Evolutionary conservation across 2,329 filamentous ascomycete genomes (phyloP).

Genomic region (Dothistroma pini): DNA sequence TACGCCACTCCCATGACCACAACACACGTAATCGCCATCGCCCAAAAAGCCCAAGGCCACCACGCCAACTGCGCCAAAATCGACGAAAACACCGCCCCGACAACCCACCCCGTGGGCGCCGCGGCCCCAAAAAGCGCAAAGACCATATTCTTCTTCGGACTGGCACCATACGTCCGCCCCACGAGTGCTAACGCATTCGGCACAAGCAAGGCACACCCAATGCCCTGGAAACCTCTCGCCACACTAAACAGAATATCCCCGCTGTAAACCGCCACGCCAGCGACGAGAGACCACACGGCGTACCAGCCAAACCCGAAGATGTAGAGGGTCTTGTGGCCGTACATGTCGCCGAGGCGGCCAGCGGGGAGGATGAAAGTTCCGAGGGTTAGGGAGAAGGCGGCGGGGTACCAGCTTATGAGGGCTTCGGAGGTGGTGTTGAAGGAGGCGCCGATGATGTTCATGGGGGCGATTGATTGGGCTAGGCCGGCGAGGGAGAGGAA

Average conservation of each 20-base stretch:
- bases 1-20: conserved; percentile 16
- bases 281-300: conserved; percentile 38
- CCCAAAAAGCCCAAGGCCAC: conserved; percentile 31
- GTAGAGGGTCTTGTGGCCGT: conserved; percentile 40
- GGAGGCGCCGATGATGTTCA: conserved; percentile 3
- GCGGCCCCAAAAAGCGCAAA: conserved; percentile 36
- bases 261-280: conserved; percentile 37
- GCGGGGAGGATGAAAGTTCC: conserved; percentile 44
- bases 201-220: conserved; percentile 35
- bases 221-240: conserved; percentile 37
- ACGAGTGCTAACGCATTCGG: conserved; percentile 37
- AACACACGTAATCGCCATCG: conserved; percentile 23
- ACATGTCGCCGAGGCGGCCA: conserved; percentile 41
- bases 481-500: conserved; percentile 15
- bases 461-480: conserved; percentile 12
- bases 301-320: conserved; percentile 38
- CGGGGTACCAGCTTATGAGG: conserved; percentile 42
- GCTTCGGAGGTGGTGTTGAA: conserved; percentile 41
- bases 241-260: conserved; percentile 34
- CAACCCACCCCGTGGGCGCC: conserved; percentile 34
- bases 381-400: conserved; percentile 40
- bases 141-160: conserved; percentile 36
- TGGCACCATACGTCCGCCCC: conserved; percentile 31
- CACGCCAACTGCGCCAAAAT: conserved; percentile 31
- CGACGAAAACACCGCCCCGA: conserved; percentile 31